phyloP scores from a whole-genome alignment of 305 asterid species.

The Rubia occidens region DNA sequence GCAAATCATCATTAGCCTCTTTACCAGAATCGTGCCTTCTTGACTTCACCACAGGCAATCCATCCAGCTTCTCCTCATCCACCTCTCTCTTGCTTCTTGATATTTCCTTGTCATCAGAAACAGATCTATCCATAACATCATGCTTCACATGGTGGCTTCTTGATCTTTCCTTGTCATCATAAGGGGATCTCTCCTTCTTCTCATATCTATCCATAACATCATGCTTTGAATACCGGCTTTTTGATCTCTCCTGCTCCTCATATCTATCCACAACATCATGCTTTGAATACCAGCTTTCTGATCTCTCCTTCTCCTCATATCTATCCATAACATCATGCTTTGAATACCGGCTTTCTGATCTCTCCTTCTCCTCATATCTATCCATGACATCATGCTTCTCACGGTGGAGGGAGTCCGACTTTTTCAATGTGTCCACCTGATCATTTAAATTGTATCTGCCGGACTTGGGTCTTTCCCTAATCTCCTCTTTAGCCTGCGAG shows the following conservation, averaged over 20 bases:
- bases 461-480: slow-evolving; percentile 19
- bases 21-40: slow-evolving; percentile 32
- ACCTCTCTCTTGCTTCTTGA: slow-evolving; percentile 35
- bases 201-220: not conserved
- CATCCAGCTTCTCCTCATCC: slow-evolving; percentile 28
- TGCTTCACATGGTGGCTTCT: slow-evolving; percentile 24
- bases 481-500: slow-evolving; percentile 24
- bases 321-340: not conserved
- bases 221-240: slow-evolving; percentile 1
- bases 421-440: slow-evolving; percentile 21
- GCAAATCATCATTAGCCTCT: slow-evolving; percentile 26
- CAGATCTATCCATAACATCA: slow-evolving; percentile 27
- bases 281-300: no score
- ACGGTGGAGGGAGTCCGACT: slow-evolving; percentile 39
- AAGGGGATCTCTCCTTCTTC: not conserved
- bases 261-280: not conserved
- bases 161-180: not conserved
- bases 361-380: no score
- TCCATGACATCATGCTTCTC: not conserved
- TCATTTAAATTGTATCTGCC: slow-evolving; percentile 14
- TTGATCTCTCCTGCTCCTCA: not conserved
- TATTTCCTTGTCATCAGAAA: slow-evolving; percentile 26
- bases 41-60: slow-evolving; percentile 34
- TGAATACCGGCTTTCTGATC: no score
- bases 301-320: not conserved